phyloP scores from a whole-genome alignment of 2,329 filamentous ascomycete species.

The Botrytis byssoidea region DNA sequence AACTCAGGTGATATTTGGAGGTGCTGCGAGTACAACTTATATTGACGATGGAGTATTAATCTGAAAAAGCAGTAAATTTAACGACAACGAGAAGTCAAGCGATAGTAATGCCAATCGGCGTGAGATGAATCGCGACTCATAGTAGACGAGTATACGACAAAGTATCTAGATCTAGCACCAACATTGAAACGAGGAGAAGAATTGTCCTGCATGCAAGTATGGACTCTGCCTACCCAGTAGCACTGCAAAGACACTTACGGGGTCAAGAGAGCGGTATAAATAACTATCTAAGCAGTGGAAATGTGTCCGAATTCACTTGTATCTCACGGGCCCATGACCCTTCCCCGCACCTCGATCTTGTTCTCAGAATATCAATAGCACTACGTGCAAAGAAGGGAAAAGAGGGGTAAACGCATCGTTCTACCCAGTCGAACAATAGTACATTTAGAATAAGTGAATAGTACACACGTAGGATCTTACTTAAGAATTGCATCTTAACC shows the following conservation, averaged over 20 bases:
- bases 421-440: background rate
- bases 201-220: background rate
- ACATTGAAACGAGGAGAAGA: background rate
- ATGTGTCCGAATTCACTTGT: background rate
- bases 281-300: background rate
- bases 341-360: background rate
- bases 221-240: background rate
- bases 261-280: background rate
- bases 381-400: background rate
- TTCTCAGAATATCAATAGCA: background rate
- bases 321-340: no score
- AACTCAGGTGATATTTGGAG: background rate
- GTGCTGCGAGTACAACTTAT: background rate
- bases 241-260: background rate
- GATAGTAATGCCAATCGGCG: background rate
- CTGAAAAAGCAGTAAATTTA: background rate
- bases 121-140: background rate
- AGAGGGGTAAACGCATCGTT: background rate
- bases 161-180: background rate
- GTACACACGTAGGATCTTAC: background rate
- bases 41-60: background rate
- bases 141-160: background rate
- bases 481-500: background rate
- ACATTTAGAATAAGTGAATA: background rate
- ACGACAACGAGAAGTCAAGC: background rate